Conservation (phyloP, 2,329 filamentous ascomycete species). For the Chrysosporium queenslandicum region DNA sequence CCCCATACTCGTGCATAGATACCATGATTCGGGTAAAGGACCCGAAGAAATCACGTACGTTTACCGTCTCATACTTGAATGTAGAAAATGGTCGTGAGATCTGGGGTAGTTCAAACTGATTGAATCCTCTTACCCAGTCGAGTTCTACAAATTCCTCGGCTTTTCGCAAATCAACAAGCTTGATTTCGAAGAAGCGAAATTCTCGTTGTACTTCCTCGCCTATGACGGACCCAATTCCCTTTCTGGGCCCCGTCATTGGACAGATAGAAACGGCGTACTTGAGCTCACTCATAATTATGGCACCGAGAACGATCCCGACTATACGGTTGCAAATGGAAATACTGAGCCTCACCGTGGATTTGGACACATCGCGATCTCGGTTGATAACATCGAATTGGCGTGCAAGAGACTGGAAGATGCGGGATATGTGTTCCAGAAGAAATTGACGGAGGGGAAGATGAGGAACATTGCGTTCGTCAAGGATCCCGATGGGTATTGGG, state of each 20-base stretch:
- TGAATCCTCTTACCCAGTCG: constrained; percentile 43
- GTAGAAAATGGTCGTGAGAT: no score
- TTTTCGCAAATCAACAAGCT: constrained; percentile 75
- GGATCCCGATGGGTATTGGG: constrained; percentile 76
- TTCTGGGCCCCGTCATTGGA: constrained; percentile 64
- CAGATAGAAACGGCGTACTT: constrained; percentile 77
- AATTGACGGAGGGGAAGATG: constrained; percentile 79
- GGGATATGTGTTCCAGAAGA: constrained; percentile 93
- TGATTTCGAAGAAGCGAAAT: constrained; percentile 75
- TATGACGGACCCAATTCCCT: constrained; percentile 68
- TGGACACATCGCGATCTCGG: constrained; percentile 74
- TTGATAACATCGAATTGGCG: constrained; percentile 77
- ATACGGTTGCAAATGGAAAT: constrained; percentile 79
- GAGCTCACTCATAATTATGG: constrained; percentile 81
- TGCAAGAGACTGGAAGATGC: constrained; percentile 83
- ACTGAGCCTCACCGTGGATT: constrained; percentile 75
- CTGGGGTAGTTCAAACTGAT: not conserved
- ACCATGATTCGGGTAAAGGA: constrained; percentile 87
- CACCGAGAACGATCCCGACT: constrained; percentile 73
- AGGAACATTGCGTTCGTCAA: constrained; percentile 79
- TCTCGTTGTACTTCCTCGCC: constrained; percentile 89
- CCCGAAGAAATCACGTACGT: constrained; percentile 57
- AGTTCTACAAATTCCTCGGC: constrained; percentile 90
- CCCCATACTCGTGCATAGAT: constrained; percentile 23
- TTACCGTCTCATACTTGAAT: no score